These are phyloP conservation scores for Penicillium parvum DNA, from an alignment of 495 filamentous ascomycete genomes.

Conservation along the genomic window DNA sequence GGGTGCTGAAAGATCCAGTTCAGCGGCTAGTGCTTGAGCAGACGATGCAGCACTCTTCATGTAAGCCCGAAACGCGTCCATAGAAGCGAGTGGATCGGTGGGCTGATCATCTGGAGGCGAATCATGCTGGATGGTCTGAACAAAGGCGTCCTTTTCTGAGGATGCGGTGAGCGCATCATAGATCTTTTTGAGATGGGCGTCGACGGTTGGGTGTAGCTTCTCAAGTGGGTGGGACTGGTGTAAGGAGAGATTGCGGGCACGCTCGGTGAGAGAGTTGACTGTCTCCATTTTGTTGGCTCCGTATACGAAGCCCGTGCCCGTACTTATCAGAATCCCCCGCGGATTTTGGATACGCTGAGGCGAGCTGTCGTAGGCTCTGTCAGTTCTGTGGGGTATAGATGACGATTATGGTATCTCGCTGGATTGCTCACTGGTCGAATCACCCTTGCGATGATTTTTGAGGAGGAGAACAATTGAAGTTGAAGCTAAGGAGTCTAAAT, in stretches of 20 bases:
- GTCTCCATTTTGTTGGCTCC: conserved; percentile 16
- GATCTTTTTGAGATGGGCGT: conserved; percentile 31
- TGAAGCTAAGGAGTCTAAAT: background rate
- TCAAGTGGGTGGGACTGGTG: conserved; percentile 11
- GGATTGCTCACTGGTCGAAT: too few relatives aligned
- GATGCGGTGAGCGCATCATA: conserved; percentile 22
- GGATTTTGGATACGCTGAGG: too few relatives aligned
- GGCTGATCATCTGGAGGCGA: background rate
- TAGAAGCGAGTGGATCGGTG: conserved; percentile 26
- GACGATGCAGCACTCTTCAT: conserved; percentile 54
- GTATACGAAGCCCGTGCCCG: too few relatives aligned
- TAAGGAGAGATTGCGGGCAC: conserved; percentile 17
- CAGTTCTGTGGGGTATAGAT: too few relatives aligned
- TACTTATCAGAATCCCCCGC: too few relatives aligned
- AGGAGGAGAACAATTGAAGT: background rate
- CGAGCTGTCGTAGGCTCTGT: too few relatives aligned
- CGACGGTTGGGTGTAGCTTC: conserved; percentile 26
- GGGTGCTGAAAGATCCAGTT: conserved; percentile 57
- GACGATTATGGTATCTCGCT: too few relatives aligned
- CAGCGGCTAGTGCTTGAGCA: conserved; percentile 30
- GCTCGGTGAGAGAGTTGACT: conserved; percentile 19
- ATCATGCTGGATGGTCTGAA: conserved; percentile 27
- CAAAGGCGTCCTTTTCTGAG: conserved; percentile 14
- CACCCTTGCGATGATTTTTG: too few relatives aligned
- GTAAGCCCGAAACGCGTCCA: conserved; percentile 53